A percentile compares a stretch with the other conserved stretches of the same genome.
phyloP scores from a whole-genome alignment of 225 moss, liverwort and hornwort genomes.

The Bryum argenteum region DNA sequence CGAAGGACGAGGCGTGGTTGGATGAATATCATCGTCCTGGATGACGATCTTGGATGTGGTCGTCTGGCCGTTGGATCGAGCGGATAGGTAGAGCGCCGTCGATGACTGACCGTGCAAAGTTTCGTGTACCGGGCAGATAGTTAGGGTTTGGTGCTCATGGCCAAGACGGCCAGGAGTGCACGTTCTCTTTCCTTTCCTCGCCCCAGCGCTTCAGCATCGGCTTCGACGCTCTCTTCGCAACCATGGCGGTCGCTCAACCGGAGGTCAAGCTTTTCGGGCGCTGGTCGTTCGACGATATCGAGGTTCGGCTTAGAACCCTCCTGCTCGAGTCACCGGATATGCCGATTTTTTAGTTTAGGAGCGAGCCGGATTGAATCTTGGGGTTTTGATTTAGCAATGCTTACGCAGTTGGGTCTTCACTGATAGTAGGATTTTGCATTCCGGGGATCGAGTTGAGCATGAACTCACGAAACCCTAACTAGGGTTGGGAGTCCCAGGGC shows the following conservation, averaged over 20 bases:
- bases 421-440: neutral
- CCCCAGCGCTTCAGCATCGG: slow-evolving; percentile 13
- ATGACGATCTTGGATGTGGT: too few species aligned
- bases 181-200: slow-evolving; percentile 2
- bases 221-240: slow-evolving; percentile 22
- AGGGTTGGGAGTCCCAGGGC: neutral
- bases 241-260: slow-evolving; percentile 56
- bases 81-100: neutral
- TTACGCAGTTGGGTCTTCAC: too few species aligned
- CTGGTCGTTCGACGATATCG: slow-evolving; percentile 82
- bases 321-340: too few species aligned
- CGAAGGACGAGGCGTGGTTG: neutral
- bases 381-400: neutral
- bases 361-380: too few species aligned
- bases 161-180: slow-evolving; percentile 17
- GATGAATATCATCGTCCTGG: neutral
- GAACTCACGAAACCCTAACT: neutral
- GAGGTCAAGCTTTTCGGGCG: slow-evolving; percentile 82
- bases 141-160: slow-evolving; percentile 26
- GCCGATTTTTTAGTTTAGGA: too few species aligned
- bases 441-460: too few species aligned
- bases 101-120: neutral
- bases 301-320: slow-evolving; percentile 28
- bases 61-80: neutral
- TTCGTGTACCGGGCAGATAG: neutral